Evolutionary conservation across 2,329 filamentous ascomycete genomes (phyloP), one percentile per base, ranked within the genome.

Genomic region (Fusarium tricinctum): DNA sequence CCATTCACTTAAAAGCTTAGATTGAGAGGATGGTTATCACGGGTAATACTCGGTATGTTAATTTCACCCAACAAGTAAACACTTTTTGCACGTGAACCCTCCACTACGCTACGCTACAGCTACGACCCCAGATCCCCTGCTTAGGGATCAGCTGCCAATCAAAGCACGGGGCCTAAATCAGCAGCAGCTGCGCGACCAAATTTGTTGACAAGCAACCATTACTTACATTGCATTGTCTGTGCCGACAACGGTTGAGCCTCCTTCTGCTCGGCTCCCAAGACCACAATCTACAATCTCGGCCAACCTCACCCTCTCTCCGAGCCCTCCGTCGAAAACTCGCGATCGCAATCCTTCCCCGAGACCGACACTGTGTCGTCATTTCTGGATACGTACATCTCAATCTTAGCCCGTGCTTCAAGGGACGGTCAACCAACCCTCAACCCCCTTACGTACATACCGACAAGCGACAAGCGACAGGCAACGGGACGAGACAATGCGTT

Each of bases 201-300:
- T 74, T 74, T 74, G 73, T 74, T 74, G 73, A 74, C 73, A 74
- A 70, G 63, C 69, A 72, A 71, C 73, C 63, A 64, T 54, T 43
- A 32, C 23, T 8, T 23, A 8, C 23, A 23, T 23, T 23, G 23
- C 52, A 55, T 60, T 48, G 57, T 52, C 46, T 70, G 61, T 59
- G 58, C 70, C 57, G 65, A 72, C 59, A 62, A 66, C 60, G 54
- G 57, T 42, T 58, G 45, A 53, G 57, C 39, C 46, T 46, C 47
- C 58, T 67, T 20, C 26, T 38, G 51, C 58, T 56, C 43, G 66
- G 55, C 62, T 60, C 52, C 44, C 40, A 53, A 32, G 43, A 59
- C 69, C 39, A 57, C 60, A 50, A 55, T 63, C 43, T 58, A 38
- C 39, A 54, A 30, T 50, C 46, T 53, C 38, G 53, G 38, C 54